phyloP scores from a whole-genome alignment of 768 basidiomycete genomes.

The Mycena amicta region DNA sequence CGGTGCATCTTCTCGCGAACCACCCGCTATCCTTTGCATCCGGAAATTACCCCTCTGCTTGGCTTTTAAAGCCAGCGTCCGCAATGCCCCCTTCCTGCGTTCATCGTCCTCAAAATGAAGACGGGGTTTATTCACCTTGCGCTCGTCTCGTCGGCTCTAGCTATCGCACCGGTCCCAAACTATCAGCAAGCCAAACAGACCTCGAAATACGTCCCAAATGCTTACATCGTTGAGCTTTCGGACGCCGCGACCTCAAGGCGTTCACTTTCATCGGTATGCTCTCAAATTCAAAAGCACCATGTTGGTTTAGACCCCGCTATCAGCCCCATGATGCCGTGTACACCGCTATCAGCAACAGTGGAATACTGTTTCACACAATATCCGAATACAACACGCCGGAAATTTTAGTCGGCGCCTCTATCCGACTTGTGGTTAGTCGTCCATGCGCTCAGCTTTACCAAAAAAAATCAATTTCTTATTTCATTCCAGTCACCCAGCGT shows the following conservation, averaged over 20 bases:
- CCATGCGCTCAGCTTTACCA: neutral
- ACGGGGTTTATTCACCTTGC: neutral
- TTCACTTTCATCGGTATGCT: constrained; percentile 2
- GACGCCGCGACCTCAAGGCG: neutral
- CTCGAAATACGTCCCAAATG: constrained; percentile 10
- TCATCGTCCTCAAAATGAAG: neutral
- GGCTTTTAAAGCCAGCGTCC: neutral
- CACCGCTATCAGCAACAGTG: constrained; percentile 27
- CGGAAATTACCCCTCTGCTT: neutral
- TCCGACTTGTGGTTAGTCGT: constrained; percentile 35
- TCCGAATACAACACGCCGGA: constrained; percentile 39
- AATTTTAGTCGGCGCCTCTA: constrained; percentile 44
- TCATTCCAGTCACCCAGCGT: constrained; percentile 8
- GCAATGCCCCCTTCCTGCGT: neutral
- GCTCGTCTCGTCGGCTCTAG: constrained; percentile 6
- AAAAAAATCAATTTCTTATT: neutral
- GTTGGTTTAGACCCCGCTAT: neutral
- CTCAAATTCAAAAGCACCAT: neutral
- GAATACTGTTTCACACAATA: constrained; percentile 30
- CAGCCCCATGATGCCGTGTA: constrained; percentile 41
- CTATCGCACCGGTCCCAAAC: constrained; percentile 5
- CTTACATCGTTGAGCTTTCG: constrained; percentile 16
- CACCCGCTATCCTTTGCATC: neutral
- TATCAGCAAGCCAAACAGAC: constrained; percentile 9
- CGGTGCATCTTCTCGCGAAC: neutral